Evolutionary conservation across 495 filamentous ascomycete genomes (phyloP).

Genomic region (Neurospora cerealis): DNA sequence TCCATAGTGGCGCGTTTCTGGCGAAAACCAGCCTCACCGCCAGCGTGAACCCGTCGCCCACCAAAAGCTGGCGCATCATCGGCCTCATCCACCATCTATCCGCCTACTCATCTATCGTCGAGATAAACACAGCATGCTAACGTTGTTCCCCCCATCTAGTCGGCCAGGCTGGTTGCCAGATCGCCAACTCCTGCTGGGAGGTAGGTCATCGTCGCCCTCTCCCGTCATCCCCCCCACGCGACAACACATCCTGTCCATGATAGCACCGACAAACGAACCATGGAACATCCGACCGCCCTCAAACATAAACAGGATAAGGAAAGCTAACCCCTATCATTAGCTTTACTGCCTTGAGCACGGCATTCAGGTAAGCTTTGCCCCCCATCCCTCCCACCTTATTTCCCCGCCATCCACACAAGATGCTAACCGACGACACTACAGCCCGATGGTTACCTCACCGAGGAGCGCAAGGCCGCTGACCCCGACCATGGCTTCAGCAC

Average conservation of each 20-base stretch:
- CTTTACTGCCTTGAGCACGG: slow-evolving; percentile 99
- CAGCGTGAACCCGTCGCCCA: slow-evolving; percentile 8
- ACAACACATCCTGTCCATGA: not conserved
- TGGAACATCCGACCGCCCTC: not conserved
- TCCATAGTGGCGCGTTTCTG: slow-evolving; percentile 15
- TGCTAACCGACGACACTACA: slow-evolving; percentile 27
- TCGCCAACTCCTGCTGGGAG: slow-evolving; percentile 99
- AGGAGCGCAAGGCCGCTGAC: slow-evolving; percentile 87
- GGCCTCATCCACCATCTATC: not conserved
- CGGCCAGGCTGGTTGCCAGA: slow-evolving; percentile 99
- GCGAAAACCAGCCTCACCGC: slow-evolving; percentile 15
- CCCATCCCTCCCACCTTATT: slow-evolving; percentile 28
- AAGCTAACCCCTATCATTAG: slow-evolving; percentile 38
- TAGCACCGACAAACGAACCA: not conserved
- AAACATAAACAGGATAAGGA: not conserved
- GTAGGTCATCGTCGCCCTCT: slow-evolving; percentile 44
- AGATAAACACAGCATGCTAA: slow-evolving; percentile 22
- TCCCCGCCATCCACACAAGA: not conserved
- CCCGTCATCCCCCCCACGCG: not conserved
- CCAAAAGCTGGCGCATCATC: not conserved
- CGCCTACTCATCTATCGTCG: not conserved
- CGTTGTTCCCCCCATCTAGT: slow-evolving; percentile 48
- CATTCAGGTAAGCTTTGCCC: slow-evolving; percentile 64
- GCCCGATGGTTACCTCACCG: slow-evolving; percentile 97
- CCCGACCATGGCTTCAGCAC: slow-evolving; percentile 98